These are phyloP conservation scores for Fomitiporia mediterranea DNA, from an alignment of 1,284 basidiomycete species.

Conservation along the genomic window DNA sequence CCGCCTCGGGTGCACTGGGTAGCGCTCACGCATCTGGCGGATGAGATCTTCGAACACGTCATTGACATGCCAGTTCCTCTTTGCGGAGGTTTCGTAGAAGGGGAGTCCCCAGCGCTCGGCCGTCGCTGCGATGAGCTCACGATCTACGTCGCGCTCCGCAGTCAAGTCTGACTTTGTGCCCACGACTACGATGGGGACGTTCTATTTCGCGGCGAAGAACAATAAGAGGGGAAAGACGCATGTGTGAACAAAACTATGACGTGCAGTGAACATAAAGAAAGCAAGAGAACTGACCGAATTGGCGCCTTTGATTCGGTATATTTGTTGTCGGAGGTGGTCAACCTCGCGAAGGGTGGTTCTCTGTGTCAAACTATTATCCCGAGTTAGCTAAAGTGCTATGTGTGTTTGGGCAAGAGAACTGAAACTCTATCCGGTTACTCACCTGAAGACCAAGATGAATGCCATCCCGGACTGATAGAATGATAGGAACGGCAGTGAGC, in stretches of 20 bases:
- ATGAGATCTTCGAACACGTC: slow-evolving; percentile 79
- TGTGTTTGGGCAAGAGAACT: neutral
- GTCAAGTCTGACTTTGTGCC: slow-evolving; percentile 86
- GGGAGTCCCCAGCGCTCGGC: slow-evolving; percentile 67
- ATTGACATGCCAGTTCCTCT: slow-evolving; percentile 73
- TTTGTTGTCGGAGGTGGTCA: slow-evolving; percentile 74
- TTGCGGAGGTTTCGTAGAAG: slow-evolving; percentile 83
- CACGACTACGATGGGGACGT: slow-evolving; percentile 78
- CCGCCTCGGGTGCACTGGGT: slow-evolving; percentile 48
- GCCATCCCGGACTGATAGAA: slow-evolving; percentile 58
- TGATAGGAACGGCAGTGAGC: slow-evolving; percentile 27
- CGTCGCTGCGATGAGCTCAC: slow-evolving; percentile 59
- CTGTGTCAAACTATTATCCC: slow-evolving; percentile 58
- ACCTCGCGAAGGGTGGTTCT: slow-evolving; percentile 75
- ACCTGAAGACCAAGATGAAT: slow-evolving; percentile 83
- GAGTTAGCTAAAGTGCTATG: slow-evolving; percentile 12
- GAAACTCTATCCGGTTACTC: slow-evolving; percentile 17
- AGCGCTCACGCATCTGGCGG: slow-evolving; percentile 65
- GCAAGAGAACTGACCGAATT: slow-evolving; percentile 42
- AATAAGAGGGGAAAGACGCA: neutral
- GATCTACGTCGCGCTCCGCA: slow-evolving; percentile 76
- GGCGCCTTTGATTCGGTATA: slow-evolving; percentile 72
- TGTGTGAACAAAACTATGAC: neutral
- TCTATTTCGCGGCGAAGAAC: slow-evolving; percentile 32
- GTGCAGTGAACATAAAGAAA: neutral